Conservation (phyloP, 768 basidiomycete species). For the Obba rivulosa region DNA sequence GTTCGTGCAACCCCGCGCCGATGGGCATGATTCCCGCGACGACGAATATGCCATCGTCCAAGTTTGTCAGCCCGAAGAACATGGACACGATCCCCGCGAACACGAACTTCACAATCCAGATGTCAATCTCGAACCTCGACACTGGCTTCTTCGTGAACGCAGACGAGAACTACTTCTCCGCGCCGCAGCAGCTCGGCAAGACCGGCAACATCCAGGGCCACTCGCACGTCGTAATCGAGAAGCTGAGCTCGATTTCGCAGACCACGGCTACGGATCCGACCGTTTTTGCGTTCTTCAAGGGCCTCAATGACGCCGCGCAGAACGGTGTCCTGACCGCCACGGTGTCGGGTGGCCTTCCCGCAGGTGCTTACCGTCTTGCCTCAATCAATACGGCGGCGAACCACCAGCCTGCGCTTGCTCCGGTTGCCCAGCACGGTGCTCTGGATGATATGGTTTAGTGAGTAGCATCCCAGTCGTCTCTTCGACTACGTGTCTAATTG, state of each 20-base stretch:
- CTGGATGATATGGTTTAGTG: slow-evolving; percentile 32
- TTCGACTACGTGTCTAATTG: not conserved
- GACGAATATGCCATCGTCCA: slow-evolving; percentile 47
- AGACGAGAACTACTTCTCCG: slow-evolving; percentile 43
- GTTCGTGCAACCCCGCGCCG: slow-evolving; percentile 57
- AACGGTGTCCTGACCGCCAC: slow-evolving; percentile 41
- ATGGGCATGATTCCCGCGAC: slow-evolving; percentile 54
- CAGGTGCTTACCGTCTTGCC: slow-evolving; percentile 44
- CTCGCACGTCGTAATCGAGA: slow-evolving; percentile 57
- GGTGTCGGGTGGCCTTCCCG: slow-evolving; percentile 49
- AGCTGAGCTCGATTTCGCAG: slow-evolving; percentile 40
- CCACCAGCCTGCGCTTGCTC: slow-evolving; percentile 33
- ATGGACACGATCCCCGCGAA: slow-evolving; percentile 38
- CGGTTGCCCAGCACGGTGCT: slow-evolving; percentile 33
- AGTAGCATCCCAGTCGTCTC: not conserved
- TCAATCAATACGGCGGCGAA: slow-evolving; percentile 38
- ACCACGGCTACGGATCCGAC: slow-evolving; percentile 44
- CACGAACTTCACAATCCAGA: slow-evolving; percentile 44
- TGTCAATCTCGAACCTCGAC: slow-evolving; percentile 40
- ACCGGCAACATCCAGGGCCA: slow-evolving; percentile 55
- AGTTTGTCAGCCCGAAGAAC: slow-evolving; percentile 47
- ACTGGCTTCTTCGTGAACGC: slow-evolving; percentile 60
- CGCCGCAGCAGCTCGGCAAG: slow-evolving; percentile 46
- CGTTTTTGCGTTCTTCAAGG: slow-evolving; percentile 56
- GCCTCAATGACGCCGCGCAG: slow-evolving; percentile 40